Conservation (phyloP, 192 early-diverging fungal species). For the Cladochytrium replicatum region DNA sequence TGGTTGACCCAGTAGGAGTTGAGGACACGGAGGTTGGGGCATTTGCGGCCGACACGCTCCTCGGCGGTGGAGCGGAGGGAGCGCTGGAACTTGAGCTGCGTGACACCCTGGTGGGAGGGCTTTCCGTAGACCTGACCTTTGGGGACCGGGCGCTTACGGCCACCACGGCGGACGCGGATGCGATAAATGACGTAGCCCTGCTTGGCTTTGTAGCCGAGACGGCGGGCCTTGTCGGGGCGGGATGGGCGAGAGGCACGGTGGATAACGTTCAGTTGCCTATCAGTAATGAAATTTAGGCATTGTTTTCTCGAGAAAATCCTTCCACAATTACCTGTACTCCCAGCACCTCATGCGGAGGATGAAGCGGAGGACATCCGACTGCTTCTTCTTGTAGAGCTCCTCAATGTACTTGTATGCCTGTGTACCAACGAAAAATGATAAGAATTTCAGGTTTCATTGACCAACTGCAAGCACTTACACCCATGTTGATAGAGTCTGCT, state of each 20-base stretch:
- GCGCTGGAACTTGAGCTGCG: slow-evolving; percentile 98
- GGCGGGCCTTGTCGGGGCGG: slow-evolving; percentile 98
- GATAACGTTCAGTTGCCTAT: slow-evolving; percentile 94
- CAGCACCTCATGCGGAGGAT: slow-evolving; percentile 94
- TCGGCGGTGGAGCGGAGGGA: slow-evolving; percentile 89
- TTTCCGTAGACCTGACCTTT: slow-evolving; percentile 99
- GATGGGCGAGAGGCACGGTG: slow-evolving; percentile 97
- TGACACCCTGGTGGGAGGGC: slow-evolving; percentile 95
- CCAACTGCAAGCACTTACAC: not conserved
- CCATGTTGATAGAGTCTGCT: too few species aligned
- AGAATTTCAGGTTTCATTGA: too few species aligned
- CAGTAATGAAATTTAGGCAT: not conserved
- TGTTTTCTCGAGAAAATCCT: slow-evolving; percentile 2
- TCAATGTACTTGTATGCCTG: slow-evolving; percentile 41
- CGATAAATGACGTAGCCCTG: slow-evolving; percentile 99
- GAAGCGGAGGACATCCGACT: slow-evolving; percentile 98
- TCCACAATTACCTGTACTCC: slow-evolving; percentile 78
- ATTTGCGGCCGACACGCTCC: slow-evolving; percentile 95
- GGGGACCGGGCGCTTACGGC: slow-evolving; percentile 92
- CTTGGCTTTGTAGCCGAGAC: slow-evolving; percentile 99
- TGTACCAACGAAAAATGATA: not conserved
- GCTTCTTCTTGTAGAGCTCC: slow-evolving; percentile 99
- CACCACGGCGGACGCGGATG: slow-evolving; percentile 96
- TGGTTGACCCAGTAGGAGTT: slow-evolving; percentile 99
- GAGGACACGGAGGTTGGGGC: slow-evolving; percentile 94